These are phyloP conservation scores for Glebionis coronaria DNA, from an alignment of 129 eudicot species.

Conservation along the genomic window DNA sequence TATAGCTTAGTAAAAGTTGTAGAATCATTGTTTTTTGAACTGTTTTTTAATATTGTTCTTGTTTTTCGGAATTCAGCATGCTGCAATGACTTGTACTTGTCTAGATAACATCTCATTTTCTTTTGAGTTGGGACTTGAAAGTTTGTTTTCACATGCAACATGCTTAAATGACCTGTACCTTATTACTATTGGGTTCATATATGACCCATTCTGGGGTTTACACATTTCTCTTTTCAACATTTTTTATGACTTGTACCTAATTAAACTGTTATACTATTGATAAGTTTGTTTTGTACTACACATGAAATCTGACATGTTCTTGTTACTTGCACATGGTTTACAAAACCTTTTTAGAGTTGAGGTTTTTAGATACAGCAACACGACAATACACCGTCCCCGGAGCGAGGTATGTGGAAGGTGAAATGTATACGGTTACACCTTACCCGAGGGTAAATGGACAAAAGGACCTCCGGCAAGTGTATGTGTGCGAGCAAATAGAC, in stretches of 20 bases:
- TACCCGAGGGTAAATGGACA: too few relatives aligned
- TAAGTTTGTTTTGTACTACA: not conserved
- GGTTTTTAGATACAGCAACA: too few relatives aligned
- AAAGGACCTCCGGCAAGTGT: too few relatives aligned
- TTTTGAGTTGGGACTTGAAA: slow-evolving; percentile 13
- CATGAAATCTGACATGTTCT: not conserved
- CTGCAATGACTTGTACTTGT: not conserved
- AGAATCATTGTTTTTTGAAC: slow-evolving; percentile 4
- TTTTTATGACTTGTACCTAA: not conserved
- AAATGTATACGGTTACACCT: too few relatives aligned
- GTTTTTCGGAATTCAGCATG: not conserved
- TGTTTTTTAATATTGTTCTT: not conserved
- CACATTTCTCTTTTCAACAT: not conserved
- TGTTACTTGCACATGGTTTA: not conserved
- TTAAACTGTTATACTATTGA: not conserved
- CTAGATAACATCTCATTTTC: not conserved
- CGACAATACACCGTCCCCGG: too few relatives aligned
- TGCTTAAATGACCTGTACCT: slow-evolving; percentile 1
- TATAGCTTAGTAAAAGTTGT: too few relatives aligned
- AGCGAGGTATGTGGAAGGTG: too few relatives aligned
- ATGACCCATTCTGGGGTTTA: not conserved
- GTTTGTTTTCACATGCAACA: slow-evolving; percentile 3
- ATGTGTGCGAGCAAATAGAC: too few relatives aligned
- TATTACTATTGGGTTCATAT: not conserved
- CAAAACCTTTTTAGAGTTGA: too few relatives aligned